Evolutionary conservation across 2,329 filamentous ascomycete species (phyloP).

Genomic region (Sporothrix pallida): DNA sequence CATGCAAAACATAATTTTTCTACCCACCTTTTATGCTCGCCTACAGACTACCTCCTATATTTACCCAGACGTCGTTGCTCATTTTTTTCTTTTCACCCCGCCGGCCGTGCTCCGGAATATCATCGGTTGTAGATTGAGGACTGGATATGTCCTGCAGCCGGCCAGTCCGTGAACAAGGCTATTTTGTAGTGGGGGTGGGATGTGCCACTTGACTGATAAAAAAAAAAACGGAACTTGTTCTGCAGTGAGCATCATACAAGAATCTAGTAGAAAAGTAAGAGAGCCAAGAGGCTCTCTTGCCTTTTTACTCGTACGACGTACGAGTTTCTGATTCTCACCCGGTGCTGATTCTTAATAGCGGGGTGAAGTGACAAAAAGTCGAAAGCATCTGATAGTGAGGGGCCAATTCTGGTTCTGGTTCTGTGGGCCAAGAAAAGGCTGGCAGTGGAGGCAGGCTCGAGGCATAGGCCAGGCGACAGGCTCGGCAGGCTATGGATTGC

Average conservation of each 20-base stretch:
- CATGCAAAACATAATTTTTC: constrained; percentile 15
- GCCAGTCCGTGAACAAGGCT: constrained; percentile 2
- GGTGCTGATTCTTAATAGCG: not conserved
- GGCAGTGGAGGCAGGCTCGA: not conserved
- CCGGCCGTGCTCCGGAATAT: constrained; percentile 20
- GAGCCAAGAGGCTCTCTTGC: not conserved
- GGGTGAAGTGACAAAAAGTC: not conserved
- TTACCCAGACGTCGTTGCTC: not conserved
- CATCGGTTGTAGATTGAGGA: constrained; percentile 13
- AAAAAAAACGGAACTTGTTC: not conserved
- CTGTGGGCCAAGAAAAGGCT: not conserved
- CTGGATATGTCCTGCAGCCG: not conserved
- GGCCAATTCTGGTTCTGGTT: not conserved
- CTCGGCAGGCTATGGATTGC: not conserved
- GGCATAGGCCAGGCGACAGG: not conserved
- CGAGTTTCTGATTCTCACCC: not conserved
- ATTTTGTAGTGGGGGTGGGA: not conserved
- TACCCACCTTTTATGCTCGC: not conserved
- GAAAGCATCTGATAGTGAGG: constrained; percentile 7
- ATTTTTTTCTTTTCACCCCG: not conserved
- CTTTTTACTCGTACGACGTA: not conserved
- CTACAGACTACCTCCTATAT: not conserved
- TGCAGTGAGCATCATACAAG: not conserved
- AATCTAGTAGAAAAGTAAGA: not conserved
- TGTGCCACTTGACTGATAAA: not conserved